Evolutionary conservation across 805 yeast species (phyloP).

Genomic region (Saccharomycopsis sp.): DNA sequence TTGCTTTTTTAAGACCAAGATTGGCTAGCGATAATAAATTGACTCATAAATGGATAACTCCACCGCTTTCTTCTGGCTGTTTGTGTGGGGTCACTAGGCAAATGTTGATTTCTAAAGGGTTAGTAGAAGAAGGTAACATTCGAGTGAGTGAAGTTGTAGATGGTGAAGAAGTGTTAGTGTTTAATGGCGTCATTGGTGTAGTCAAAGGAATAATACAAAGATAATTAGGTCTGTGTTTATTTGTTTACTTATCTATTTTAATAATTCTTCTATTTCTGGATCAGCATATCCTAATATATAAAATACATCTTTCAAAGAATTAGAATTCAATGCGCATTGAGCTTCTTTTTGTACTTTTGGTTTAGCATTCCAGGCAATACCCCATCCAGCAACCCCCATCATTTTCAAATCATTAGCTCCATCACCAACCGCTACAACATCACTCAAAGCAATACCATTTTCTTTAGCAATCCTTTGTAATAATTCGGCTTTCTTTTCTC

Average conservation of each 20-base stretch:
- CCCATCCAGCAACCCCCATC: constrained; percentile 90
- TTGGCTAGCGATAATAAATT: constrained; percentile 22
- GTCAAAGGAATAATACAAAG: constrained; percentile 46
- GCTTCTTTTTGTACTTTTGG: constrained; percentile 84
- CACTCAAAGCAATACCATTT: constrained; percentile 42
- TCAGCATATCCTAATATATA: constrained; percentile 74
- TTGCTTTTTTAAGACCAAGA: constrained; percentile 49
- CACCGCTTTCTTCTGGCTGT: constrained; percentile 72
- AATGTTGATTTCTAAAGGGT: constrained; percentile 46
- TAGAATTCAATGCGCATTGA: constrained; percentile 72
- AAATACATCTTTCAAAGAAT: constrained; percentile 65
- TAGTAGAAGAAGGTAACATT: constrained; percentile 48
- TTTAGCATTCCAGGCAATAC: constrained; percentile 96
- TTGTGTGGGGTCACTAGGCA: constrained; percentile 78
- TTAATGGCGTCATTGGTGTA: constrained; percentile 83
- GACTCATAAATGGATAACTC: constrained; percentile 66
- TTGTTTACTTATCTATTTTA: neutral
- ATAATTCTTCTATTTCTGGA: constrained; percentile 37
- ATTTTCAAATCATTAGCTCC: constrained; percentile 94
- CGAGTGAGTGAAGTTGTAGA: constrained; percentile 37
- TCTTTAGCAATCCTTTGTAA: constrained; percentile 52
- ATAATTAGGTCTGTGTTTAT: neutral
- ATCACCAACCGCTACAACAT: constrained; percentile 85
- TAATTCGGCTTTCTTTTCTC: constrained; percentile 70
- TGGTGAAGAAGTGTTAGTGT: constrained; percentile 68